These are phyloP conservation scores for Phytophthora macrochlamydospora DNA, from an alignment of 352 stramenopile genomes.

Conservation along the genomic window DNA sequence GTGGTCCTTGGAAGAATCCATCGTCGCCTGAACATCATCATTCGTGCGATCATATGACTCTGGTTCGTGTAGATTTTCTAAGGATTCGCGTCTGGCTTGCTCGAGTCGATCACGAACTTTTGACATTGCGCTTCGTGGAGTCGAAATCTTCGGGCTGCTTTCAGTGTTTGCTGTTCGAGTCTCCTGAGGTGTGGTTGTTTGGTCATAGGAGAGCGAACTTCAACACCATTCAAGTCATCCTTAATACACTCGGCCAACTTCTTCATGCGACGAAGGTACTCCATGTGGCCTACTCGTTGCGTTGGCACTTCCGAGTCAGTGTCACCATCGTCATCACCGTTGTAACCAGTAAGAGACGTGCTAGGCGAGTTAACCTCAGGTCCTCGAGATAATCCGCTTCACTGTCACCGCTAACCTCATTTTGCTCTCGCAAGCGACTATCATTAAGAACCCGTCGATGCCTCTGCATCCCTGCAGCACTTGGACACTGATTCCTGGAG, in stretches of 20 bases:
- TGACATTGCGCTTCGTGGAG: slow-evolving; percentile 27
- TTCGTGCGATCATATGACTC: slow-evolving; percentile 2
- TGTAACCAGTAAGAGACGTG: slow-evolving; percentile 22
- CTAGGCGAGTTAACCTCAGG: slow-evolving; percentile 7
- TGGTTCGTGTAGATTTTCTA: slow-evolving; percentile 14
- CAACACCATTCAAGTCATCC: slow-evolving; percentile 46
- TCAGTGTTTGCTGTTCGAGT: not conserved
- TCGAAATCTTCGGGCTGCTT: slow-evolving; percentile 17
- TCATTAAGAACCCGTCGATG: slow-evolving; percentile 39
- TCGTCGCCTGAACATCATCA: slow-evolving; percentile 3
- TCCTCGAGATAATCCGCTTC: slow-evolving; percentile 6
- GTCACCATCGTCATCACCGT: slow-evolving; percentile 34
- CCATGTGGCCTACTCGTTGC: slow-evolving; percentile 69
- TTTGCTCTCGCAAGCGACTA: slow-evolving; percentile 20
- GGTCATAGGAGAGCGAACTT: not conserved
- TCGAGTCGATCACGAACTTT: slow-evolving; percentile 43
- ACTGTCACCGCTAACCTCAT: slow-evolving; percentile 11
- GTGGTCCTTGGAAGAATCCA: not conserved
- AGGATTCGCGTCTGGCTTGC: slow-evolving; percentile 33
- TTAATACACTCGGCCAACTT: slow-evolving; percentile 69
- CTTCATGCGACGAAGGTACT: slow-evolving; percentile 74
- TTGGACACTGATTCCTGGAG: slow-evolving; percentile 1
- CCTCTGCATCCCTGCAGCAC: slow-evolving; percentile 4
- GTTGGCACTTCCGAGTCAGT: slow-evolving; percentile 44
- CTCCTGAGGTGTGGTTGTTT: slow-evolving; percentile 9